Evolutionary conservation across 2,329 filamentous ascomycete species (phyloP), one percentile per base, ranked within the genome.

Genomic region (Aspergillus pseudoviridinutans): DNA sequence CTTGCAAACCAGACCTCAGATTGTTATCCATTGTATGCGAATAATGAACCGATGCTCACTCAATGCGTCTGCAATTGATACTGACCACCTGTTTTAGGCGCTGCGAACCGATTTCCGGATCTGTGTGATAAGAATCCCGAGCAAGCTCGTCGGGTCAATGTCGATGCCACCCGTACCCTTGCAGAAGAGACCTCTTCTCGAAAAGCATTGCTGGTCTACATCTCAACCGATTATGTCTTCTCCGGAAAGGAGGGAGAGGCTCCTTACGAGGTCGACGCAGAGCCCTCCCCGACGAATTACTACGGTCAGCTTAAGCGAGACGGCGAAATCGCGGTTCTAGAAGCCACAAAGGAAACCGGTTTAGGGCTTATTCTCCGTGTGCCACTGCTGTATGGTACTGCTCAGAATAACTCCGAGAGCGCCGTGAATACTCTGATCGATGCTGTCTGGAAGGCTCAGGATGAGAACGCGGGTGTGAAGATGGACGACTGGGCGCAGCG

Each of bases 401-500:
- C 86, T 0, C 83, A 90, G 64, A 82, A 87, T 2, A 80, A 81
- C 57, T 80, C 83, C 3, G 91, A 96, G 75, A 94, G 90, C 66
- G 91, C 92, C 0, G 84, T 96, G 49, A 96, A 96, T 68, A 81
- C 87, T 0, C 80, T 97, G 50, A 83, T 96, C 75, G 89, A 93
- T 54, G 78, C 82, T 0, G 81, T 96, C 6, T 88, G 85, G 84
- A 90, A 89, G 71, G 83, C 86, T 0, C 89, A 92, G 70, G 83
- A 86, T 51, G 77, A 64, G 41, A 83, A 79, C 4, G 79, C 80
- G 1, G 82, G 81, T 56, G 79, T 92, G 44, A 87, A 84, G 69
- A 92, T 96, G 86, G 92, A 96, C 68, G 87, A 95, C 72, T 96
- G 91, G 86, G 87, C 90, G 1, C 77, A 89, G 52, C 84, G 92